Conservation (phyloP, 2,329 filamentous ascomycete genomes). For the Capronia epimyces region DNA sequence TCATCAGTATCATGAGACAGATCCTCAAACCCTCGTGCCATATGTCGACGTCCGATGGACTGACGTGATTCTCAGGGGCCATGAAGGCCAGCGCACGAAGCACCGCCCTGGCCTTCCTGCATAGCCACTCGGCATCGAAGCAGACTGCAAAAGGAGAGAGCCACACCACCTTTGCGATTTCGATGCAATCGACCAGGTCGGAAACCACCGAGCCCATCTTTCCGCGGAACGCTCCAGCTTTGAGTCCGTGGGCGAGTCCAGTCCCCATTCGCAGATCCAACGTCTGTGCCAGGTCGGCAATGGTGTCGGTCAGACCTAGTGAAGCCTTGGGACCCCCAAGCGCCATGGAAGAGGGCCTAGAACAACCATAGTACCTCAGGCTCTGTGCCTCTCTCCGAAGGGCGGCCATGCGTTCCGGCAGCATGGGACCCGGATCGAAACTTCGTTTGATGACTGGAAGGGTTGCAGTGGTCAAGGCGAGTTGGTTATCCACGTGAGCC, state of each 20-base stretch:
- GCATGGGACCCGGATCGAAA: conserved; percentile 24
- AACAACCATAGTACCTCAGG: conserved; percentile 12
- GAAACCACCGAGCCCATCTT: conserved; percentile 11
- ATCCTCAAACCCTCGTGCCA: conserved; percentile 16
- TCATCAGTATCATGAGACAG: conserved; percentile 22
- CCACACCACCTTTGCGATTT: conserved; percentile 26
- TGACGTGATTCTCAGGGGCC: conserved; percentile 16
- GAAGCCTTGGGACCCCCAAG: conserved; percentile 6
- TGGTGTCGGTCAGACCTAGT: conserved; percentile 19
- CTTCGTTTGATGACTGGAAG: conserved; percentile 14
- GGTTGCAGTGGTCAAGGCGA: conserved; percentile 17
- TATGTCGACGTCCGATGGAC: conserved; percentile 11
- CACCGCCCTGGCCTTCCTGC: conserved; percentile 22
- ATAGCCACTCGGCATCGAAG: conserved; percentile 26
- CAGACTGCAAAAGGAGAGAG: conserved; percentile 24
- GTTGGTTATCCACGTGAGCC: conserved; percentile 25
- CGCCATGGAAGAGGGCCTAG: conserved; percentile 11
- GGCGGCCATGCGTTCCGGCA: conserved; percentile 22
- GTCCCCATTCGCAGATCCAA: conserved; percentile 24
- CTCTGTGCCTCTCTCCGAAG: conserved; percentile 18
- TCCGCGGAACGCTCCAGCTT: conserved; percentile 11
- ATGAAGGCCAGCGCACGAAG: conserved; percentile 18
- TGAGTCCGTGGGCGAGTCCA: conserved; percentile 11
- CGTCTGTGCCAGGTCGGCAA: conserved; percentile 18
- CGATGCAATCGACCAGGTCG: conserved; percentile 23